phyloP scores from a whole-genome alignment of 1,139 yeast species.

The Yueomyces sp. region DNA sequence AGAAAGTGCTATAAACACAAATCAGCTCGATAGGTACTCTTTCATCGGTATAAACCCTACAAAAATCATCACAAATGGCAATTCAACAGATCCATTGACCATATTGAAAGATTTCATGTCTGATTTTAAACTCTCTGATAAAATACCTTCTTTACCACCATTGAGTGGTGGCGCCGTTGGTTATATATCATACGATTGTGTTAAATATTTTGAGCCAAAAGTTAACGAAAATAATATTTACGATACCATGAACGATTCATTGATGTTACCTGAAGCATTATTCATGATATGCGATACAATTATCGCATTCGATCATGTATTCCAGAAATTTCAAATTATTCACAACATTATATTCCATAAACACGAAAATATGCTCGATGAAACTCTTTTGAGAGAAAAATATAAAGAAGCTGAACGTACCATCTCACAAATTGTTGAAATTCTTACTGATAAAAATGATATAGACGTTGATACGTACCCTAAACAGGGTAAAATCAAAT shows the following conservation, averaged over 20 bases:
- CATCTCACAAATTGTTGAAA: conserved; percentile 44
- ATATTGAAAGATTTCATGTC: conserved; percentile 63
- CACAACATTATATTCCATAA: conserved; percentile 39
- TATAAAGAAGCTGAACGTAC: conserved; percentile 44
- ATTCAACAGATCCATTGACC: conserved; percentile 64
- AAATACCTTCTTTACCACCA: conserved; percentile 66
- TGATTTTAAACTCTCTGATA: conserved; percentile 50
- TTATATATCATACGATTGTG: conserved; percentile 89
- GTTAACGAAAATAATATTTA: conserved; percentile 39
- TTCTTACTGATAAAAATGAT: conserved; percentile 25
- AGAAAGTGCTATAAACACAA: conserved; percentile 84
- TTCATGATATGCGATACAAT: conserved; percentile 85
- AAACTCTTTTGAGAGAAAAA: conserved; percentile 32
- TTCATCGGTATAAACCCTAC: conserved; percentile 82
- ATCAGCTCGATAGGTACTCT: conserved; percentile 77
- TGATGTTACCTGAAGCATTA: conserved; percentile 80
- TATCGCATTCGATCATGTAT: conserved; percentile 88
- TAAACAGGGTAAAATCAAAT: conserved; percentile 60
- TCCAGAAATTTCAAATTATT: conserved; percentile 81
- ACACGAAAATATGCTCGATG: conserved; percentile 22
- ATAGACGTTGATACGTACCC: conserved; percentile 34
- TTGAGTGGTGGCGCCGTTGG: conserved; percentile 96
- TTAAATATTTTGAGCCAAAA: conserved; percentile 88
- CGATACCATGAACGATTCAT: conserved; percentile 49
- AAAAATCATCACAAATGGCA: conserved; percentile 50